Conservation (phyloP, 345 rosid genomes). For the Jatropha curcas region DNA sequence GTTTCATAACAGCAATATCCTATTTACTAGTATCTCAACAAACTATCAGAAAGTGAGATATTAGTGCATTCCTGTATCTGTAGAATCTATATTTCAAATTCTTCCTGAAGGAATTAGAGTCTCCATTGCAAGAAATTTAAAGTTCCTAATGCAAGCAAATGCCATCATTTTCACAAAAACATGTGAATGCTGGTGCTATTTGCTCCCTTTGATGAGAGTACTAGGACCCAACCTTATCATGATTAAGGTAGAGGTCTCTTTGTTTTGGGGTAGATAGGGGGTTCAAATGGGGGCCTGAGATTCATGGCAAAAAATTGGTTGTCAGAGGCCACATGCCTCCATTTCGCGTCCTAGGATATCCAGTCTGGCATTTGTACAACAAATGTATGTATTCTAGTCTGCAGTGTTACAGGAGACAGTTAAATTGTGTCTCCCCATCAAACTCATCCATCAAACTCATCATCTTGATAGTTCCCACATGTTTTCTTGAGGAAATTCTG, state of each 20-base stretch:
- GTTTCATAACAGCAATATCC: neutral
- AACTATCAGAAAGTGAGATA: no score
- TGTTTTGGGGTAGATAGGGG: conserved; percentile 25
- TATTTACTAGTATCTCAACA: no score
- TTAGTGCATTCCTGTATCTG: no score
- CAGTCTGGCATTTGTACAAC: conserved; percentile 40
- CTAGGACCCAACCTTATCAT: conserved; percentile 30
- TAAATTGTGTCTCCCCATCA: neutral
- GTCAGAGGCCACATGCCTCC: conserved; percentile 53
- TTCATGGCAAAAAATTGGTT: conserved; percentile 23
- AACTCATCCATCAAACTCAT: neutral
- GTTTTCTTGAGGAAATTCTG: no score
- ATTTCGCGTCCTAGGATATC: conserved; percentile 35
- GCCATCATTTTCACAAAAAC: conserved; percentile 16
- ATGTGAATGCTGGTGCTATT: conserved; percentile 33
- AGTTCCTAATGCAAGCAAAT: neutral
- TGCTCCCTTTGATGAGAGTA: conserved; percentile 15
- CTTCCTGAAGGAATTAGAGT: no score
- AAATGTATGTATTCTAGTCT: conserved; percentile 15
- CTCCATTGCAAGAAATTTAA: no score
- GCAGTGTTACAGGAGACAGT: conserved; percentile 18
- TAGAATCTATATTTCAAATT: no score
- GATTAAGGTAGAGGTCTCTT: conserved; percentile 21
- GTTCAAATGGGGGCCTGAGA: conserved; percentile 4
- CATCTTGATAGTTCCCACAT: neutral